Evolutionary conservation across 169 alveolate species (phyloP).

Genomic region (Eimeria tenella): DNA sequence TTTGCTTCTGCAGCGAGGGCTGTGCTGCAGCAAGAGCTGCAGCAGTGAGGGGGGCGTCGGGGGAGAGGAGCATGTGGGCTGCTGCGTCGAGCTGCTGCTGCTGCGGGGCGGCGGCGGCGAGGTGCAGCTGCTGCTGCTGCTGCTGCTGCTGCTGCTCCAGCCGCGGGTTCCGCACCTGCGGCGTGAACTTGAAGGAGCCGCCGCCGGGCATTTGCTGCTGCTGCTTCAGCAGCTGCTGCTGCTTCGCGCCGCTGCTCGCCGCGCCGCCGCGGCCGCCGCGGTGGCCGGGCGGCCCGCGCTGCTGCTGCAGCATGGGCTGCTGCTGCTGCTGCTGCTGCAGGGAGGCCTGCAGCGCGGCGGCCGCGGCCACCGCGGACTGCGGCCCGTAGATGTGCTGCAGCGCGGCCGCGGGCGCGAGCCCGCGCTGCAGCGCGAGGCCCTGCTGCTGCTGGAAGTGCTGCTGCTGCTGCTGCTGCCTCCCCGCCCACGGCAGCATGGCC

Average conservation of each 20-base stretch:
- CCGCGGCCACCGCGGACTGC: slow-evolving; percentile 73
- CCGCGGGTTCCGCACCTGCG: slow-evolving; percentile 80
- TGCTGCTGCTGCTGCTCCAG: slow-evolving; percentile 74
- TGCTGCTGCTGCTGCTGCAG: slow-evolving; percentile 65
- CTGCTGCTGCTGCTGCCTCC: slow-evolving; percentile 76
- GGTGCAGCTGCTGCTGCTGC: slow-evolving; percentile 52
- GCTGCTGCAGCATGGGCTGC: slow-evolving; percentile 37
- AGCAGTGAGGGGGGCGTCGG: slow-evolving; percentile 77
- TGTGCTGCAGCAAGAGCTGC: slow-evolving; percentile 84
- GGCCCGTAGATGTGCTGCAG: slow-evolving; percentile 77
- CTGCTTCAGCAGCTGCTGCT: slow-evolving; percentile 64
- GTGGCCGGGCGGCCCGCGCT: slow-evolving; percentile 53
- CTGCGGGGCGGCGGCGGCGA: background rate
- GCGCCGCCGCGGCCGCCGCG: slow-evolving; percentile 57
- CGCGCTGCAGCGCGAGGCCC: slow-evolving; percentile 32
- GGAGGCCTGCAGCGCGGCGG: slow-evolving; percentile 60
- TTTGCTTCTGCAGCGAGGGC: slow-evolving; percentile 95
- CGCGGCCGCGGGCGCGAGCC: slow-evolving; percentile 53
- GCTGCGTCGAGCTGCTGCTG: slow-evolving; percentile 54
- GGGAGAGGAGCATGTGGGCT: slow-evolving; percentile 50
- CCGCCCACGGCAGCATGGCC: slow-evolving; percentile 76
- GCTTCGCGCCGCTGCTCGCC: slow-evolving; percentile 46
- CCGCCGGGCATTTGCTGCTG: slow-evolving; percentile 78
- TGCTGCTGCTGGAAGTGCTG: slow-evolving; percentile 66
- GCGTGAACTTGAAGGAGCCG: slow-evolving; percentile 78